Percentiles rank a stretch among this genome's conserved stretches.
Evolutionary conservation across 129 eudicot genomes (phyloP).

Genomic region (Arctium minus): DNA sequence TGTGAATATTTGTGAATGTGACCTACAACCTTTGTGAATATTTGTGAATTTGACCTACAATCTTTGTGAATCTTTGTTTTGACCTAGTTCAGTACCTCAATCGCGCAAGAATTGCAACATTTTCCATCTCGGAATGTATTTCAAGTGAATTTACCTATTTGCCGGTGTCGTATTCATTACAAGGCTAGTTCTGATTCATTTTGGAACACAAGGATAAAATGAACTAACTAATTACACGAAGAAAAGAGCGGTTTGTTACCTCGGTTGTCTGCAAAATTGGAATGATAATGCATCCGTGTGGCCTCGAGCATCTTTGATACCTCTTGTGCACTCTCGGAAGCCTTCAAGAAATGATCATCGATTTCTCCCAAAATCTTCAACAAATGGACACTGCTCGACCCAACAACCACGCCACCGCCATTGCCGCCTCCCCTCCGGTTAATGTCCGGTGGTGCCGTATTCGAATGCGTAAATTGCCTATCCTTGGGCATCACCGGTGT

Average conservation of each 20-base stretch:
- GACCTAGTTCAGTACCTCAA: not conserved
- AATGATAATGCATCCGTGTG: slow-evolving; percentile 87
- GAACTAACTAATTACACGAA: not conserved
- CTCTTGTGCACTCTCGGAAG: slow-evolving; percentile 89
- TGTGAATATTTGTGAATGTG: not conserved
- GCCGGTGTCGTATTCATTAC: not conserved
- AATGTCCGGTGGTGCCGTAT: slow-evolving; percentile 74
- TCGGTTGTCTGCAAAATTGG: slow-evolving; percentile 91
- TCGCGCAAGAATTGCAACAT: not conserved
- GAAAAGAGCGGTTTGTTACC: slow-evolving; percentile 32
- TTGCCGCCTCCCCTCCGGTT: slow-evolving; percentile 33
- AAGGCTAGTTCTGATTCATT: not conserved
- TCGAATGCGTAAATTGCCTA: slow-evolving; percentile 70
- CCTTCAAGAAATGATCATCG: slow-evolving; percentile 93
- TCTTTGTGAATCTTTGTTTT: not conserved
- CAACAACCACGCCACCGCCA: slow-evolving; percentile 26
- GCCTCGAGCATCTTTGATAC: slow-evolving; percentile 97
- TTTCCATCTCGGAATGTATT: not conserved
- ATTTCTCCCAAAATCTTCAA: slow-evolving; percentile 68
- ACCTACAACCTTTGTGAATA: not conserved
- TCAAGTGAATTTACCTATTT: slow-evolving; percentile 1
- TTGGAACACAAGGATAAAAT: no score
- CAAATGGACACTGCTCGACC: slow-evolving; percentile 51
- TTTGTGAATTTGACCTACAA: not conserved
- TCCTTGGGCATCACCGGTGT: slow-evolving; percentile 51